These are phyloP conservation scores for Achaetomium macrosporum DNA, from an alignment of 2,329 filamentous ascomycete genomes.

Conservation along the genomic window DNA sequence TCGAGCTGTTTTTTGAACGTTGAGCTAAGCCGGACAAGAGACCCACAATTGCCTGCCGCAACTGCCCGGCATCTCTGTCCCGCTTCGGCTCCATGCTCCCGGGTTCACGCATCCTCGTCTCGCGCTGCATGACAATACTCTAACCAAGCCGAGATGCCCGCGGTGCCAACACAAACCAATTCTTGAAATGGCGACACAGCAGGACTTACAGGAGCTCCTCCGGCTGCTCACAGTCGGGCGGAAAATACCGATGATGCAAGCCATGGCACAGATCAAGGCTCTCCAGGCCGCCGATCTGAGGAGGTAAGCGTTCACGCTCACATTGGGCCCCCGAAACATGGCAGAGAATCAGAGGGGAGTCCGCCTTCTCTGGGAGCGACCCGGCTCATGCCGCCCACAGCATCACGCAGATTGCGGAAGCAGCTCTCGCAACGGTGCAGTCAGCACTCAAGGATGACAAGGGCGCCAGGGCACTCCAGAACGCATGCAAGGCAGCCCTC, in stretches of 20 bases:
- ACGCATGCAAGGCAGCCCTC: constrained; percentile 48
- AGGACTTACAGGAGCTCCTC: constrained; percentile 56
- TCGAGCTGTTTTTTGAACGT: not conserved
- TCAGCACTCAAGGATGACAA: constrained; percentile 44
- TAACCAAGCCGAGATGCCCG: no score
- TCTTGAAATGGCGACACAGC: constrained; percentile 46
- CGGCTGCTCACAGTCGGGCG: constrained; percentile 51
- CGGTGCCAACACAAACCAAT: no score
- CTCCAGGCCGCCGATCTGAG: constrained; percentile 49
- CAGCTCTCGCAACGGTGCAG: constrained; percentile 40
- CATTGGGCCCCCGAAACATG: not conserved
- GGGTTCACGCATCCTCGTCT: not conserved
- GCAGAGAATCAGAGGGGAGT: not conserved
- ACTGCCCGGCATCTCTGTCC: not conserved
- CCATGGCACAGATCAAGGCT: constrained; percentile 53
- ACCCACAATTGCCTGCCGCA: constrained; percentile 5
- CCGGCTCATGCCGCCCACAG: constrained; percentile 29
- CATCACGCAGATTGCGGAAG: constrained; percentile 50
- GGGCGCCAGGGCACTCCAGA: constrained; percentile 45
- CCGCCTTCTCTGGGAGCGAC: not conserved
- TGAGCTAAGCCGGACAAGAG: not conserved
- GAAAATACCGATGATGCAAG: constrained; percentile 53
- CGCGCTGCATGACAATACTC: not conserved
- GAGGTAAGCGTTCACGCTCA: constrained; percentile 41
- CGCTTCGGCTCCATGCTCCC: not conserved